Base-by-base conservation (phyloP, 768 basidiomycete species). In the Naganishia friedmannii region DNA sequence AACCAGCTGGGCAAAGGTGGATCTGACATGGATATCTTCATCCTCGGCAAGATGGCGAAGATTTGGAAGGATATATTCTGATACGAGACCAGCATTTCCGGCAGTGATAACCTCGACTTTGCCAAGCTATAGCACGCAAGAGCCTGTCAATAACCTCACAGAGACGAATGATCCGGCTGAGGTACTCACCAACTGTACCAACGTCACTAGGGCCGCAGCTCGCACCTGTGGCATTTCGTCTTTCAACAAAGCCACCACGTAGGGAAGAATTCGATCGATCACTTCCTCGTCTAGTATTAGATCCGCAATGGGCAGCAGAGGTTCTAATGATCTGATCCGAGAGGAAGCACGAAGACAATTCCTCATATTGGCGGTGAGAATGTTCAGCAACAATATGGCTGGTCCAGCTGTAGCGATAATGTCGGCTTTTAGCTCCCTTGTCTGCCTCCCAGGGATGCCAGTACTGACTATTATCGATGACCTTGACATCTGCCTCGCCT, bases 41-140 rank as follows among this genome's bases (percentile, higher is more conserved):
- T 98, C 96, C 60, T 87, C 86, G 0, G 90, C 86, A 8, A 99
- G 85, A 72, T 92, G 88, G 42, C 87, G 86, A 75, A 92, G 86
- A 76, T 96, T 91, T 0, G 93, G 94, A 32, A 98, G 87, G 74
- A 98, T 90, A 79, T 97, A 99, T 80, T 97, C 94, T 0, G 93
- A 91, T 76, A 98, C 90, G 29, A 97, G 90, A 9, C 91, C 74
- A 10, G 82, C 72, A 72, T 84, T 83, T 2, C 79, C 77, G 0
- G 81, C 80, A 2, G 80, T 80, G 46, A 84, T 77, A 7, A 77
- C 74, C 10, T 57, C 51, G 29, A 81, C 74, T 12, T 79, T 77
- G 4, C 78, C 71, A 66, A 82, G 73, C 81, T 81, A 73, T 26
- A 54, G 34, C 9, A 32, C 15, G 39, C 21, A 32, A n/a, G n/a